Base-by-base conservation (phyloP, 2,329 filamentous ascomycete species). In the Talaromyces sp. region DNA sequence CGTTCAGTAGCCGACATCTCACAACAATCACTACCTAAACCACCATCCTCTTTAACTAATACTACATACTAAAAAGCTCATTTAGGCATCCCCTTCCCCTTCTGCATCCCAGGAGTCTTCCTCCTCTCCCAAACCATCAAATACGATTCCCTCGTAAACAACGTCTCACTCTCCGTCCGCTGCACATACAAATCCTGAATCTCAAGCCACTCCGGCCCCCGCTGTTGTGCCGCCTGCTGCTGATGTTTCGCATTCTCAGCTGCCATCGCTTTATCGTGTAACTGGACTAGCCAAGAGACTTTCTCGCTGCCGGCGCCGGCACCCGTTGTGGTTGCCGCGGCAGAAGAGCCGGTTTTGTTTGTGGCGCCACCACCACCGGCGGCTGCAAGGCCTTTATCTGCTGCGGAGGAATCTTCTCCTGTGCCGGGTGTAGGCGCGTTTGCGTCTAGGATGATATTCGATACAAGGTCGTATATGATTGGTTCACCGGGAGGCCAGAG, bases 181-280 rank as follows among this genome's bases (percentile, higher is more conserved):
- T 97, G 91, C 6, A 99, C 94, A 75, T 90, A 97, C 70, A 99
- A 76, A 80, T 99, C 95, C 81, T 99, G 95, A 64, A 93, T 90
- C 66, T 96, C 91, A 62, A 96, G 87, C 95, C 95, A 99, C 76
- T 96, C 91, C 38, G 91, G 90, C 25, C 89, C 72, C 40, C 75
- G 75, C 63, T 77, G 73, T 56, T 77, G 76, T 36, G 34, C 34
- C 17, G 71, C 70, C 58, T 74, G 59, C 13, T 75, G 71, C 19
- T 75, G 72, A 7, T 71, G 70, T 62, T 70, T 73, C 19, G 67
- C 68, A 64, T 76, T 80, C 58, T 80, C 78, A 13, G 73, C 77
- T 1, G 75, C 72, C 72, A 79, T 85, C 27, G 88, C 89, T 74
- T 91, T 90, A 74, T 97, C 91, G 72, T 88, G 85, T 60, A 99